Evolutionary conservation across 352 stramenopile species (phyloP), one percentile per base, ranked within the genome.

Genomic region (Saprolegnia parasitica): DNA sequence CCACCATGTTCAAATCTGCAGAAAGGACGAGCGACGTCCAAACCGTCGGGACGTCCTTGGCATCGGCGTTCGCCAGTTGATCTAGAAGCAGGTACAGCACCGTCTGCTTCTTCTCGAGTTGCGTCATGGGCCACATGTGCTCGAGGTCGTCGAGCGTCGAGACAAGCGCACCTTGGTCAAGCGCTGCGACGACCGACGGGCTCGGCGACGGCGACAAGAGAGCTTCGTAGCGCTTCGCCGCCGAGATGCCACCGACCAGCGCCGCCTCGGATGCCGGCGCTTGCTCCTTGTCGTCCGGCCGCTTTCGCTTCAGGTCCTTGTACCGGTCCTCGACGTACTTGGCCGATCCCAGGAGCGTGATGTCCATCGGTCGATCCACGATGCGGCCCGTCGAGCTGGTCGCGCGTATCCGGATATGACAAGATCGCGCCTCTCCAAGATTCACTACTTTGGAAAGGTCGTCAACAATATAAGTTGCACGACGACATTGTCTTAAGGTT

Each of bases 251-350:
- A 40, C 9, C 21, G 37, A 40, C 15, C 11, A n/a, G 63, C 26
- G 21, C 23, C 0, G 5, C 4, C 4, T 5, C 16, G 0, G 5
- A 15, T 46, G 24, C 18, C 5, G 21, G 4, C 49, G 13, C 29
- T 55, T 15, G 24, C 23, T 20, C 21, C 56, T 66, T 20, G 5
- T 65, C 54, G 0, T 57, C 46, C 35, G 50, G 65, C 4, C 58
- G 61, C 11, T 77, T 66, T 0, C 52, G 42, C 47, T 79, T 71
- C 16, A 91, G 64, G 46, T 80, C 73, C n/a, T 75, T 68, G 57
- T 81, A 83, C 0, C 77, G 74, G 45, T 82, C 77, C 23, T 73
- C 57, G n/a, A 91, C 78, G 66, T 82, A 90, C 64, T 56, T 72
- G 1, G 56, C 57, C 42, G 85, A 77, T 15, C 63, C 65, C 10